Evolutionary conservation across 2,329 filamentous ascomycete genomes (phyloP), one percentile per base, ranked within the genome.

Genomic region (Penicillium sp.): DNA sequence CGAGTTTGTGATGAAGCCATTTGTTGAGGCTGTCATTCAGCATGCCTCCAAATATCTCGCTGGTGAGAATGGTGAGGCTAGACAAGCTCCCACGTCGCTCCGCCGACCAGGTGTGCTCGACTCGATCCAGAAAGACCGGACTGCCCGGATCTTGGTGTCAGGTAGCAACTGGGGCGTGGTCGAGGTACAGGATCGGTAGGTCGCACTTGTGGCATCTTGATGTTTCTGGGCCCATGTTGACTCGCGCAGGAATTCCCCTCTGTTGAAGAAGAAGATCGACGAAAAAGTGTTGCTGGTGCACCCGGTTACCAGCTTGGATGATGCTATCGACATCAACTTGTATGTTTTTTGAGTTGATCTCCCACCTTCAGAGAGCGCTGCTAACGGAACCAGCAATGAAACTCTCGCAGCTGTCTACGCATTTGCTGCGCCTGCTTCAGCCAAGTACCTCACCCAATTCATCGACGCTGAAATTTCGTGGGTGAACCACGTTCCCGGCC

Each of bases 401-500:
- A 69, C 75, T 0, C 65, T 82, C 1, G 70, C 80, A 0, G 82
- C 82, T 19, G 75, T 79, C 2, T 87, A 85, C 64, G 75, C 83
- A 60, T 88, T 86, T 67, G 79, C 80, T 10, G 74, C 75, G 22
- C 75, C 80, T 0, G 61, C 75, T 1, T 73, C 81, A 2, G 83
- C 80, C 16, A 88, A 88, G 68, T 89, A 88, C 61, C 75, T 88
- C 4, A 77, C 79, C 7, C 83, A 88, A 62, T 86, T 84, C 69
- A 73, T 87, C 37, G 66, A 77, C 9, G 76, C 83, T 2, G 73
- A 81, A 13, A 68, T 80, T 0, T 81, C 82, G 0, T 83, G 82
- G 66, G 74, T 85, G 56, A 88, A 88, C 68, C 81, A 86, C 54
- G 78, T 88, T 6, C 85, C 86, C 0, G 61, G 74, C 2, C 78